Base-by-base conservation (phyloP, 1,284 basidiomycete species). In the Sanghuangporus baumii region DNA sequence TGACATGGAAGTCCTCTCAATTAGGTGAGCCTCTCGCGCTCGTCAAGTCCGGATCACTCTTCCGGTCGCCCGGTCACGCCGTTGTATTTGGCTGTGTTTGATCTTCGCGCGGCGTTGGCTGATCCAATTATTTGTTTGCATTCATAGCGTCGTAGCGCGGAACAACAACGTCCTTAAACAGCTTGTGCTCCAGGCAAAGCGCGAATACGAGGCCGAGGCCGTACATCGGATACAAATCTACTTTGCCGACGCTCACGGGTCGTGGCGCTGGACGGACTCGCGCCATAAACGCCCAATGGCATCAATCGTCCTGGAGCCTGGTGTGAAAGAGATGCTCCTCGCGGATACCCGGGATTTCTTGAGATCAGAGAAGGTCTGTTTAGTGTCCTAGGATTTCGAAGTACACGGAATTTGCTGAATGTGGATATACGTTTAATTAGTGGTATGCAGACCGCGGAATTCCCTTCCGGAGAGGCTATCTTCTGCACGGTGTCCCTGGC, bases 101-200 rank as follows among this genome's bases (percentile, higher is more conserved):
- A 14, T 61, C 1, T 65, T 64, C 52, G 18, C 52, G 18, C 16
- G 31, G 31, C 52, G 31, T 63, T 59, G 60, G 48, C 63, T 64
- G 18, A 65, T 47, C n/a, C 43, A 7, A 31, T 3, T 41, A 41
- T 41, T 23, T 31, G 37, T 55, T 23, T 31, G 37, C 50, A 26
- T 63, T 60, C 37, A 11, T 70, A 87, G 87, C 68, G 90, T 92
- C 65, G 87, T 92, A 46, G 90, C 89, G 8, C 82, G 90, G 41
- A 87, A 80, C 66, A 91, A 92, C 75, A 81, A 82, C 50, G 87
- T 92, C 69, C 81, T 92, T 68, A 92, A 92, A 74, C 88, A 91
- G 74, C 86, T 92, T 64, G 89, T 92, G 46, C 81, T 91, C n/a
- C 87, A 91, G 69, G 89, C 89, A n/a, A 92, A 92, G 78, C 84